Percentiles rank a stretch among this genome's conserved stretches.
phyloP scores from a whole-genome alignment of 306 rosid species.

The Cotoneaster glaucophyllus region DNA sequence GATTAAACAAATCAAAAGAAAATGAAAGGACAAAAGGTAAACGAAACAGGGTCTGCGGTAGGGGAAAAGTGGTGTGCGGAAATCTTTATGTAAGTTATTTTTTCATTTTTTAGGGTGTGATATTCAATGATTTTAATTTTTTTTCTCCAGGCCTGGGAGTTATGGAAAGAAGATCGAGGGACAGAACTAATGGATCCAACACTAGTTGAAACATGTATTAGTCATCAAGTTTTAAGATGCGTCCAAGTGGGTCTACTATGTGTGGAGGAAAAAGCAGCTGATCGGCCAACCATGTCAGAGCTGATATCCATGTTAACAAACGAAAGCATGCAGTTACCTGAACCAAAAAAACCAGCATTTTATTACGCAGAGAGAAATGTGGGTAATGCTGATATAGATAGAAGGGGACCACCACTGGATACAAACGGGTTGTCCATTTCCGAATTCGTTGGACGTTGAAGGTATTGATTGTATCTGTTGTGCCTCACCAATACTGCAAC shows the following conservation, averaged over 20 bases:
- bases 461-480: too few relatives aligned
- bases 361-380: neutral
- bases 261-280: neutral
- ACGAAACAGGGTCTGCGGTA: too few relatives aligned
- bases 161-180: conserved; percentile 9
- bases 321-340: neutral
- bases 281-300: neutral
- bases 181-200: neutral
- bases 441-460: too few relatives aligned
- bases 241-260: conserved; percentile 7
- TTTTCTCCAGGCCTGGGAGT: conserved; percentile 1
- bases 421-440: neutral
- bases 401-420: neutral
- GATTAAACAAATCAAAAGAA: too few relatives aligned
- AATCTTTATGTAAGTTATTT: neutral
- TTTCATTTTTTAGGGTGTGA: neutral
- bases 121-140: neutral
- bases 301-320: neutral
- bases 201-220: neutral
- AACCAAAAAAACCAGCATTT: neutral
- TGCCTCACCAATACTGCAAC: too few relatives aligned
- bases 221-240: neutral
- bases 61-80: too few relatives aligned
- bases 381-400: neutral
- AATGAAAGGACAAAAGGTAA: too few relatives aligned